These are phyloP conservation scores for Scutellospora calospora DNA, from an alignment of 371 early-diverging fungal species.

Conservation along the genomic window DNA sequence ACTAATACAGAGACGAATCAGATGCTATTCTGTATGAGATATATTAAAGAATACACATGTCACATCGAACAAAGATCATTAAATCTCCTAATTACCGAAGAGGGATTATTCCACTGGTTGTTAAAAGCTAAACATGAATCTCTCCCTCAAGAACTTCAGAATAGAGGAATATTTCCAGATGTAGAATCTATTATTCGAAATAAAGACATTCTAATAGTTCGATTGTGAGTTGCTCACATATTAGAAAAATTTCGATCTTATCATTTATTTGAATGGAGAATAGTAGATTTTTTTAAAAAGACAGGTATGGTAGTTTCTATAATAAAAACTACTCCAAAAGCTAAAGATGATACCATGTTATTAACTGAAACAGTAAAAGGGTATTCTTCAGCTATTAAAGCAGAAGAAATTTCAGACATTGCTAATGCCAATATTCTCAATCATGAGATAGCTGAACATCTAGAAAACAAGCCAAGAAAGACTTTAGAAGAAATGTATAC, in stretches of 20 bases:
- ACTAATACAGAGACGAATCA: slow-evolving; percentile 37
- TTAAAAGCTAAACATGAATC: slow-evolving; percentile 26
- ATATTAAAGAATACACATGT: slow-evolving; percentile 20
- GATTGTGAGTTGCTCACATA: slow-evolving; percentile 13
- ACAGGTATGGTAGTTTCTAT: slow-evolving; percentile 30
- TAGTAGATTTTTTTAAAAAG: slow-evolving; percentile 31
- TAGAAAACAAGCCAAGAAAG: slow-evolving; percentile 31
- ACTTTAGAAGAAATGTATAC: slow-evolving; percentile 34
- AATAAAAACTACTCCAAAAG: slow-evolving; percentile 17
- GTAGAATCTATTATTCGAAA: slow-evolving; percentile 31
- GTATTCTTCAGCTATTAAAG: slow-evolving; percentile 31
- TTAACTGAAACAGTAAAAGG: slow-evolving; percentile 22
- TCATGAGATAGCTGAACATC: neutral
- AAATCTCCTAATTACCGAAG: slow-evolving; percentile 4
- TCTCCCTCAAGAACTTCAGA: slow-evolving; percentile 18
- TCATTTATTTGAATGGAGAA: slow-evolving; percentile 27
- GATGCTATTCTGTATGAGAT: slow-evolving; percentile 25
- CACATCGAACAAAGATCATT: slow-evolving; percentile 32
- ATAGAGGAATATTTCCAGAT: slow-evolving; percentile 18
- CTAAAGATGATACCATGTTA: slow-evolving; percentile 24
- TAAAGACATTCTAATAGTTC: neutral
- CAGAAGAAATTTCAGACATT: slow-evolving; percentile 34
- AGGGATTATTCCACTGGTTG: slow-evolving; percentile 29
- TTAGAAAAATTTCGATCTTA: slow-evolving; percentile 33
- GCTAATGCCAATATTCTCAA: slow-evolving; percentile 30